Percentiles rank a stretch among this genome's conserved stretches.
These are phyloP conservation scores for Lachnellula hyalina DNA, from an alignment of 2,329 filamentous ascomycete species.

Conservation along the genomic window DNA sequence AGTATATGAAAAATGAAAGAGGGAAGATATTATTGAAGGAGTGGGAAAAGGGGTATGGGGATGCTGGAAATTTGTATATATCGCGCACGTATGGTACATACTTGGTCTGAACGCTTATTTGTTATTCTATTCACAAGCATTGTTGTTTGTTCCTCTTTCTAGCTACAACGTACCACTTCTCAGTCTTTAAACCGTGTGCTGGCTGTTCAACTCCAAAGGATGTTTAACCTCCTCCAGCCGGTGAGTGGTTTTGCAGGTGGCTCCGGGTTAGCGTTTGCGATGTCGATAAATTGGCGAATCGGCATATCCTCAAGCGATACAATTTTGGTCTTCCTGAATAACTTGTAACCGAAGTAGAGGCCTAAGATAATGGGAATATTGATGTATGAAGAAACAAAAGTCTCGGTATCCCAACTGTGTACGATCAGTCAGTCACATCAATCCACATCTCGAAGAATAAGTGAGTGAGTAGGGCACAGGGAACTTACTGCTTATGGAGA, in stretches of 20 bases:
- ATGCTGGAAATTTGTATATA: not conserved
- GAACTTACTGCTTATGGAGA: slow-evolving; percentile 42
- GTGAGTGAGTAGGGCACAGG: not conserved
- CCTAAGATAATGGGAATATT: slow-evolving; percentile 56
- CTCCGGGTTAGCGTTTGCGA: slow-evolving; percentile 27
- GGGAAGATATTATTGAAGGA: not conserved
- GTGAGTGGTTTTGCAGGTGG: slow-evolving; percentile 10
- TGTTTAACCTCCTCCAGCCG: slow-evolving; percentile 22
- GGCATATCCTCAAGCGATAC: slow-evolving; percentile 35
- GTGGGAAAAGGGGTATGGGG: not conserved
- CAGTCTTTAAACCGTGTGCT: too few species aligned
- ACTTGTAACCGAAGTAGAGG: slow-evolving; percentile 47
- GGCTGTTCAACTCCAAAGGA: slow-evolving; percentile 20
- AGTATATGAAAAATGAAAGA: not conserved
- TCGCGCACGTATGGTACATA: not conserved
- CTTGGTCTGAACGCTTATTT: not conserved
- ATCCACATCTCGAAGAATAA: not conserved
- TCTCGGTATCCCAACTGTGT: slow-evolving; percentile 46
- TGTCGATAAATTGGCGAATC: slow-evolving; percentile 34
- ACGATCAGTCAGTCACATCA: not conserved
- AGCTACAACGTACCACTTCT: not conserved
- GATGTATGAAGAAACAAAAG: slow-evolving; percentile 59
- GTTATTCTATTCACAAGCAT: not conserved
- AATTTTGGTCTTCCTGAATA: slow-evolving; percentile 44
- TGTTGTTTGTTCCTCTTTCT: not conserved